Evolutionary conservation across 2,329 filamentous ascomycete species (phyloP).

Genomic region (Fusarium sp.): DNA sequence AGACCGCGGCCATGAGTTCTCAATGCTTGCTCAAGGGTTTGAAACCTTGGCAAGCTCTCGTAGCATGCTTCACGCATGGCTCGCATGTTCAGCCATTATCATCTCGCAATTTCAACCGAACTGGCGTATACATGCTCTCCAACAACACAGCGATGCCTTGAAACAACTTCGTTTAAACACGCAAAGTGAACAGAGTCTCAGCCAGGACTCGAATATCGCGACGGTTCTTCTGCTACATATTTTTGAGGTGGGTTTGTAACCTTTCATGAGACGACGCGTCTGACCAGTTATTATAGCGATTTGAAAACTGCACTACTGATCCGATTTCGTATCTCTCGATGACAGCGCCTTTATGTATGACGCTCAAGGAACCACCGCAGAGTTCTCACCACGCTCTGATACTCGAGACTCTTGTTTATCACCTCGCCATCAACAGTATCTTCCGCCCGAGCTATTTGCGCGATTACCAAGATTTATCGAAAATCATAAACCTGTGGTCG

Average conservation of each 20-base stretch:
- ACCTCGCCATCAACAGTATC: neutral
- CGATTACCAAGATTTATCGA: neutral
- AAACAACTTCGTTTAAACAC: neutral
- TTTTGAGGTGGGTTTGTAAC: neutral
- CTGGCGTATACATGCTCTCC: neutral
- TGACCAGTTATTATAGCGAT: neutral
- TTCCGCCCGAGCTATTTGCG: neutral
- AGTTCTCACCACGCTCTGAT: neutral
- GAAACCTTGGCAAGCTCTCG: neutral
- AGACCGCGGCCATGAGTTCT: neutral
- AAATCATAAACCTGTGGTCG: neutral
- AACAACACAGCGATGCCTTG: neutral
- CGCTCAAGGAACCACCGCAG: neutral
- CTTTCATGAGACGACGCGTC: neutral
- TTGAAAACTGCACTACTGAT: neutral
- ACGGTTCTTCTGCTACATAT: neutral
- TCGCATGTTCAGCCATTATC: neutral
- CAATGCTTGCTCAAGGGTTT: fast-evolving
- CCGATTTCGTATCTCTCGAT: neutral
- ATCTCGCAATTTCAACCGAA: neutral
- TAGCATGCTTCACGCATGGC: neutral
- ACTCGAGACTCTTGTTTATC: neutral
- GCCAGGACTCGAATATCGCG: neutral
- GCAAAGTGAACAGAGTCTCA: neutral
- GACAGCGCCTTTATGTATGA: neutral